Percentiles rank a stretch among this genome's conserved stretches.
Evolutionary conservation across 2,329 filamentous ascomycete genomes (phyloP).

Genomic region (Diaporthe batatas): DNA sequence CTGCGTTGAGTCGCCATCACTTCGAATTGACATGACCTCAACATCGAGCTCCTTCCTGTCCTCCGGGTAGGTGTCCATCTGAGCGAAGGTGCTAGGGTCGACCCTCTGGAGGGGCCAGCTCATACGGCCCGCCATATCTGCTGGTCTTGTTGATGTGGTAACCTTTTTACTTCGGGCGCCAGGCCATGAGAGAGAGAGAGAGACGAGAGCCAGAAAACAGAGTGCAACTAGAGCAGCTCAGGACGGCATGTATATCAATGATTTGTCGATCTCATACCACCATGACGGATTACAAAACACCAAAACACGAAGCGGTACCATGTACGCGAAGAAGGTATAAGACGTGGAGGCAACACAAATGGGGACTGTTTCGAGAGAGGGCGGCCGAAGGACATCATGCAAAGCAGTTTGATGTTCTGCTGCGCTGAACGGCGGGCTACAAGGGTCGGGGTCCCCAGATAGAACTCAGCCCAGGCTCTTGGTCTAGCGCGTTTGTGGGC

Average conservation of each 20-base stretch:
- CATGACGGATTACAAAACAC: not conserved
- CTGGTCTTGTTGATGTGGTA: not conserved
- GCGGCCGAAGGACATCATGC: constrained; percentile 14
- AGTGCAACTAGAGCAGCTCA: not conserved
- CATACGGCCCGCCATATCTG: constrained; percentile 28
- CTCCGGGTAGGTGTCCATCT: constrained; percentile 19
- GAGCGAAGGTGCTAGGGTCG: not conserved
- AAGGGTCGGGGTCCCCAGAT: constrained; percentile 25
- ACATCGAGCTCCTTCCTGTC: constrained; percentile 32
- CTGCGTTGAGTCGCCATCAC: constrained; percentile 32
- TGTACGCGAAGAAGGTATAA: constrained; percentile 15
- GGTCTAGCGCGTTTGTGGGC: constrained; percentile 9
- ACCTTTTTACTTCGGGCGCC: constrained; percentile 26
- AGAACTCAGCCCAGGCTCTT: constrained; percentile 21
- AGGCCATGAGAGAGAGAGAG: constrained; percentile 20
- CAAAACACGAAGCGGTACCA: not conserved
- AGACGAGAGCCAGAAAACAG: not conserved
- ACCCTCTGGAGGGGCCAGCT: constrained; percentile 38
- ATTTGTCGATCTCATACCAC: not conserved
- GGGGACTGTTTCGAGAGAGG: constrained; percentile 35
- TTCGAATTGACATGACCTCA: constrained; percentile 13
- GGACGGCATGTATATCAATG: constrained; percentile 28
- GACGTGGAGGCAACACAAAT: constrained; percentile 2
- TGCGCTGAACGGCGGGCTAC: not conserved
- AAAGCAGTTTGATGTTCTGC: constrained; percentile 30